Percentiles rank a stretch among this genome's conserved stretches.
Conservation (phyloP, 805 yeast genomes). For the Ogataea nakhonphanomensis region DNA sequence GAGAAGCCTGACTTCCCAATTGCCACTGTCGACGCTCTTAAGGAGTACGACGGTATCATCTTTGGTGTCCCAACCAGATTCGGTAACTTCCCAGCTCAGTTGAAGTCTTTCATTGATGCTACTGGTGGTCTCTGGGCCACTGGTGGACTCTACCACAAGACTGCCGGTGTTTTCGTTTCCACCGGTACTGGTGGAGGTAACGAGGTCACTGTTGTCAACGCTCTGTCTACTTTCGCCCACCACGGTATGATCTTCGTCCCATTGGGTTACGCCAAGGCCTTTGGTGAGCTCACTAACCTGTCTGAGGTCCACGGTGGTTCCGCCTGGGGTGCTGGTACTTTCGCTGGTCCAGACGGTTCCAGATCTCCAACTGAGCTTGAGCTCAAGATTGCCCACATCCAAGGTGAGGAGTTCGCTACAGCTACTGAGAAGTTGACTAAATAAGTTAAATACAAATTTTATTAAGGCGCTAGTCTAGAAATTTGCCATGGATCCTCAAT, state of each 20-base stretch:
- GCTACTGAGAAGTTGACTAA: slow-evolving; percentile 32
- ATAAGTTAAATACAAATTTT: neutral
- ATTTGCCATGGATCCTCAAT: slow-evolving; percentile 54
- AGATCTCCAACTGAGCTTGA: slow-evolving; percentile 65
- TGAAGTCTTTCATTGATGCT: slow-evolving; percentile 72
- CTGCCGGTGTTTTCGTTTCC: slow-evolving; percentile 69
- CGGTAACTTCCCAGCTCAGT: slow-evolving; percentile 80
- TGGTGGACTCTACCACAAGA: slow-evolving; percentile 72
- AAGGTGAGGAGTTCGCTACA: slow-evolving; percentile 64
- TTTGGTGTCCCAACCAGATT: slow-evolving; percentile 87
- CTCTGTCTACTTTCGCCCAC: slow-evolving; percentile 65
- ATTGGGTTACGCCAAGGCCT: slow-evolving; percentile 63
- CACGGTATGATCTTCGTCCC: slow-evolving; percentile 83
- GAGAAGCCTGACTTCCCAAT: slow-evolving; percentile 62
- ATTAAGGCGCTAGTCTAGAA: slow-evolving; percentile 65
- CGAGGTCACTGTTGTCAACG: slow-evolving; percentile 65
- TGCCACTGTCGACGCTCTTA: slow-evolving; percentile 58
- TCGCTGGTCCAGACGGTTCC: slow-evolving; percentile 76
- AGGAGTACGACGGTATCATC: slow-evolving; percentile 71
- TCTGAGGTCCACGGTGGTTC: slow-evolving; percentile 77
- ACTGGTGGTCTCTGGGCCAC: slow-evolving; percentile 79
- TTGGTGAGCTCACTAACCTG: slow-evolving; percentile 52
- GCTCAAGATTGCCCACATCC: slow-evolving; percentile 58
- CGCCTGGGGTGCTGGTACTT: slow-evolving; percentile 84
- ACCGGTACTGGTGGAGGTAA: slow-evolving; percentile 87